Conservation (phyloP, 2,329 filamentous ascomycete species). For the Periconia sp. region DNA sequence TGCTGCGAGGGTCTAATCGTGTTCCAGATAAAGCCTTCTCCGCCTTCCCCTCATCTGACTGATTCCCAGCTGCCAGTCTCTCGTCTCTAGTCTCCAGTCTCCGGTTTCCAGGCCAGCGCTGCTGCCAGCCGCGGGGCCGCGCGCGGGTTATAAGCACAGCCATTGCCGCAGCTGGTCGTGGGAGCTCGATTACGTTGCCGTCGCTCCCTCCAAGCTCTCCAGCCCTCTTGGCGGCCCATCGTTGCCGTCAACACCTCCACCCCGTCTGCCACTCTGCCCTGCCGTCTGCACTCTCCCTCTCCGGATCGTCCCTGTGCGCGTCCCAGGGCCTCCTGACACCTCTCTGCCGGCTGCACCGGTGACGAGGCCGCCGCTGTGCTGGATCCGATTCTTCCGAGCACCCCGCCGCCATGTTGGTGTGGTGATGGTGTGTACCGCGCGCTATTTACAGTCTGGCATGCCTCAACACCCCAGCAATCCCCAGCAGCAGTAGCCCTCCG, state of each 20-base stretch:
- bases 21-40: conserved; percentile 1
- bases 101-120: not conserved
- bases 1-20: not conserved
- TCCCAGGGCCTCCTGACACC: too few species aligned
- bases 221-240: too few species aligned
- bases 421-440: conserved; percentile 27
- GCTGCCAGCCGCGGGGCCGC: not conserved
- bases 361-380: too few species aligned
- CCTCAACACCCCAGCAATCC: conserved; percentile 16
- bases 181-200: conserved; percentile 1
- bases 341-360: too few species aligned
- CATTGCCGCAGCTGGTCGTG: too few species aligned
- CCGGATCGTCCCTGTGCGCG: too few species aligned
- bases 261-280: too few species aligned
- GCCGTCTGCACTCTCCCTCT: too few species aligned
- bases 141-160: conserved; percentile 1
- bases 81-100: not conserved
- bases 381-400: conserved; percentile 8
- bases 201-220: too few species aligned
- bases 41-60: conserved; percentile 5
- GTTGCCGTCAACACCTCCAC: too few species aligned
- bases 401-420: conserved; percentile 27
- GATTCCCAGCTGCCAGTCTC: too few species aligned
- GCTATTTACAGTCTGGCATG: conserved; percentile 23
- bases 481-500: conserved; percentile 14